Conservation (phyloP, 2,329 filamentous ascomycete genomes). For the Alternaria metachromatica region DNA sequence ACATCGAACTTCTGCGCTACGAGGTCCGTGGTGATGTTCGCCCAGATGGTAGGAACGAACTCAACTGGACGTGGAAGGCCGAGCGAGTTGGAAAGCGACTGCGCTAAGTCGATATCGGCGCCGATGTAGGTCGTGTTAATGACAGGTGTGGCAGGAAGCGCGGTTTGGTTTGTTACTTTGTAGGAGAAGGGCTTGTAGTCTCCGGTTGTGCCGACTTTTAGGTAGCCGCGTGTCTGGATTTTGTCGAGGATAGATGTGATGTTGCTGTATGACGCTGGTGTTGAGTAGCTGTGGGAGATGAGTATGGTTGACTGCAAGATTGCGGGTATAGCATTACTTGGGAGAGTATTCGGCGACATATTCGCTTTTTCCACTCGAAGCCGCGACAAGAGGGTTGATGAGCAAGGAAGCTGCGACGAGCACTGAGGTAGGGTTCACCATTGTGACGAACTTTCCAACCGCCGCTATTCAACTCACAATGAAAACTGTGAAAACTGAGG, state of each 20-base stretch:
- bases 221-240: constrained; percentile 17
- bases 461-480: not conserved
- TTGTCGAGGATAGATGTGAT: constrained; percentile 14
- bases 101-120: constrained; percentile 18
- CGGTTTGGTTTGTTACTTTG: constrained; percentile 16
- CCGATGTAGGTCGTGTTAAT: constrained; percentile 21
- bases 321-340: not conserved
- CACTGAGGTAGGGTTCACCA: not conserved
- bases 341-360: not conserved
- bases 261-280: not conserved
- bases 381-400: not conserved
- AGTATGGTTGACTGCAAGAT: not conserved
- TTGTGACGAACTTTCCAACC: not conserved
- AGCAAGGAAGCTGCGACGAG: not conserved
- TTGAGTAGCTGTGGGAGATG: not conserved
- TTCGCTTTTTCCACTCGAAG: not conserved
- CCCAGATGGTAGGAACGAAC: constrained; percentile 20
- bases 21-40: constrained; percentile 12
- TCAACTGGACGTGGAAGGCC: constrained; percentile 7
- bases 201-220: constrained; percentile 23
- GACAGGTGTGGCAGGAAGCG: constrained; percentile 9
- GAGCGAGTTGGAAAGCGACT: constrained; percentile 16
- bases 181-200: constrained; percentile 25
- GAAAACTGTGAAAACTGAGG: not conserved
- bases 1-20: constrained; percentile 14